Percentiles rank a stretch among this genome's conserved stretches.
These are phyloP conservation scores for Acrocalymma vagum DNA, from an alignment of 2,329 filamentous ascomycete genomes.

Conservation along the genomic window DNA sequence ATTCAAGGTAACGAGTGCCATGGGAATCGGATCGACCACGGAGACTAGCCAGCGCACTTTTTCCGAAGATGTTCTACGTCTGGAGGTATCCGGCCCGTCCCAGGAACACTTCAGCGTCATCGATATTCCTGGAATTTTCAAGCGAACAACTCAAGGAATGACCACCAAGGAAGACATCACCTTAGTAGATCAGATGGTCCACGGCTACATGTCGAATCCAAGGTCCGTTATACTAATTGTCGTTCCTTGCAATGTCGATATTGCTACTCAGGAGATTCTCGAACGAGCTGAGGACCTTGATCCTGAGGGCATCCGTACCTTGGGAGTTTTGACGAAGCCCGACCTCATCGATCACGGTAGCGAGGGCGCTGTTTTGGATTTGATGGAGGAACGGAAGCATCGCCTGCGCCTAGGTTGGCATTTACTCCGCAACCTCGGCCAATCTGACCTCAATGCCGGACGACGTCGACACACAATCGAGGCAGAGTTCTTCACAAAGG, in stretches of 20 bases:
- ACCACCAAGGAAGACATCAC: slow-evolving; percentile 14
- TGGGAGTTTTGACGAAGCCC: slow-evolving; percentile 46
- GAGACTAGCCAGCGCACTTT: slow-evolving; percentile 32
- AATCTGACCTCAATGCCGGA: slow-evolving; percentile 24
- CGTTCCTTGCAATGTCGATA: slow-evolving; percentile 40
- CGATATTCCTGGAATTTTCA: slow-evolving; percentile 53
- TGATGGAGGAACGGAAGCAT: slow-evolving; percentile 26
- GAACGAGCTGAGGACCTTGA: slow-evolving; percentile 48
- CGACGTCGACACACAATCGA: slow-evolving; percentile 40
- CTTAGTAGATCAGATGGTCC: slow-evolving; percentile 10
- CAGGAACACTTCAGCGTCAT: slow-evolving; percentile 51
- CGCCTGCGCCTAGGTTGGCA: slow-evolving; percentile 37
- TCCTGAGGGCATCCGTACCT: slow-evolving; percentile 33
- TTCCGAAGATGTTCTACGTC: slow-evolving; percentile 45
- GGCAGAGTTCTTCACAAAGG: slow-evolving; percentile 45
- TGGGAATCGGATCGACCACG: no score
- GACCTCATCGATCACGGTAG: slow-evolving; percentile 37
- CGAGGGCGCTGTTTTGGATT: slow-evolving; percentile 25
- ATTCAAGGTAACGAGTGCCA: no score
- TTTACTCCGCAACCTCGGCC: slow-evolving; percentile 36
- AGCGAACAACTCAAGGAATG: slow-evolving; percentile 6
- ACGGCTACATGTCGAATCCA: slow-evolving; percentile 13
- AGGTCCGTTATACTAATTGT: slow-evolving; percentile 18
- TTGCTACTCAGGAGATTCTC: slow-evolving; percentile 57
- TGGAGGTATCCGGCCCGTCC: slow-evolving; percentile 50